Evolutionary conservation across 2,329 filamentous ascomycete genomes (phyloP).

Genomic region (Epichloe sp.): DNA sequence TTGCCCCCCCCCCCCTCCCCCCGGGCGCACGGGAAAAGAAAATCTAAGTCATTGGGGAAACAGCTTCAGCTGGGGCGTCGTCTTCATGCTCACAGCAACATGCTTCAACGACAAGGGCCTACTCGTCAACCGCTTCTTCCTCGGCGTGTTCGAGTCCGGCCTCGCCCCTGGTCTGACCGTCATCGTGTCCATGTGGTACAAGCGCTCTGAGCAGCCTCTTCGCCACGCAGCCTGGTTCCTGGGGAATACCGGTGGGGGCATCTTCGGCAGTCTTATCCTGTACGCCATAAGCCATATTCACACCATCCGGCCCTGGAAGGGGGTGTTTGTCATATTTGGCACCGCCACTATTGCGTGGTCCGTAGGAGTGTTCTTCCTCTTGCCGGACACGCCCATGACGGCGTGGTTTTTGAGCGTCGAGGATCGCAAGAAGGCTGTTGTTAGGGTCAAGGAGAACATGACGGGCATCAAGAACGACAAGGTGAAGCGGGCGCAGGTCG

Average conservation of each 20-base stretch:
- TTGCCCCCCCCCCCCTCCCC: too few relatives aligned
- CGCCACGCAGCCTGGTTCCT: slow-evolving; percentile 21
- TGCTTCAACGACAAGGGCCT: slow-evolving; percentile 17
- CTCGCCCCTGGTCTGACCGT: slow-evolving; percentile 18
- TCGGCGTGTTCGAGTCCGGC: slow-evolving; percentile 19
- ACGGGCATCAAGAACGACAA: slow-evolving; percentile 20
- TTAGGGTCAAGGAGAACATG: slow-evolving; percentile 19
- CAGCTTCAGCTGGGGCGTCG: slow-evolving; percentile 20
- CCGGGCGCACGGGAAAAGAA: not conserved
- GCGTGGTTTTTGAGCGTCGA: slow-evolving; percentile 15
- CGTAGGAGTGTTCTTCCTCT: slow-evolving; percentile 8
- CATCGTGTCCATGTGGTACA: slow-evolving; percentile 22
- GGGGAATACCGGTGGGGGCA: slow-evolving; percentile 17
- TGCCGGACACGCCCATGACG: slow-evolving; percentile 13
- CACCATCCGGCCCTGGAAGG: slow-evolving; percentile 15
- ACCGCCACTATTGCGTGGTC: slow-evolving; percentile 12
- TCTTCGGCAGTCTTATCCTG: slow-evolving; percentile 16
- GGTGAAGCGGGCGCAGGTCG: slow-evolving; percentile 13
- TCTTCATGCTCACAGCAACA: slow-evolving; percentile 31
- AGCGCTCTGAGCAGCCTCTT: slow-evolving; percentile 15
- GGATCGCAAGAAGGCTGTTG: slow-evolving; percentile 18
- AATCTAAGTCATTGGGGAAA: not conserved
- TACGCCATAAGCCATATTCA: slow-evolving; percentile 19
- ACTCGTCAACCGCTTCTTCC: slow-evolving; percentile 19
- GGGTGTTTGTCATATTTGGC: slow-evolving; percentile 14